Percentiles rank a stretch among this genome's conserved stretches.
These are phyloP conservation scores for Leccinum pellstonianum DNA, from an alignment of 768 basidiomycete species.

Conservation along the genomic window DNA sequence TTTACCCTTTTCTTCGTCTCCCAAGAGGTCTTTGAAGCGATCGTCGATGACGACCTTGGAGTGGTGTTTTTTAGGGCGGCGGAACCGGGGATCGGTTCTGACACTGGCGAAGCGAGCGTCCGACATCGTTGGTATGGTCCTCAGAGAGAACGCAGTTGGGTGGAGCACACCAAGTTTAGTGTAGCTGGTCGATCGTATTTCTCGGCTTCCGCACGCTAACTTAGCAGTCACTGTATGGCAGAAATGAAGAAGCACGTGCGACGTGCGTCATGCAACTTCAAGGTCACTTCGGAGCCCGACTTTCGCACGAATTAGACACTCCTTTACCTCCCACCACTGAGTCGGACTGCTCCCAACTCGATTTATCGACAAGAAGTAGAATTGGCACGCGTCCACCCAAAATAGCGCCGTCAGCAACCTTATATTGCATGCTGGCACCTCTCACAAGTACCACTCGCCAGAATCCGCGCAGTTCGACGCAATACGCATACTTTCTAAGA, in stretches of 20 bases:
- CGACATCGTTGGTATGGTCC: slow-evolving; percentile 41
- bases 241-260: neutral
- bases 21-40: slow-evolving; percentile 82
- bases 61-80: slow-evolving; percentile 74
- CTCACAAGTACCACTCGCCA: too few species aligned
- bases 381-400: too few species aligned
- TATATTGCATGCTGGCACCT: too few species aligned
- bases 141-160: neutral
- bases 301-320: too few species aligned
- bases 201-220: neutral
- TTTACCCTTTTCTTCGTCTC: slow-evolving; percentile 40
- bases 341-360: too few species aligned
- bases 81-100: slow-evolving; percentile 90
- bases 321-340: too few species aligned
- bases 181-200: neutral
- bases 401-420: too few species aligned
- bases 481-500: too few species aligned
- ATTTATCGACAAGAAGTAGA: too few species aligned
- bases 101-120: slow-evolving; percentile 88
- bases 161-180: neutral
- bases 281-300: too few species aligned
- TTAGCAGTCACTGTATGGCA: neutral
- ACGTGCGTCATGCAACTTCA: neutral
- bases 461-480: too few species aligned
- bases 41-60: slow-evolving; percentile 88